Evolutionary conservation across 352 stramenopile species (phyloP).

Genomic region (Globisporangium nunn): DNA sequence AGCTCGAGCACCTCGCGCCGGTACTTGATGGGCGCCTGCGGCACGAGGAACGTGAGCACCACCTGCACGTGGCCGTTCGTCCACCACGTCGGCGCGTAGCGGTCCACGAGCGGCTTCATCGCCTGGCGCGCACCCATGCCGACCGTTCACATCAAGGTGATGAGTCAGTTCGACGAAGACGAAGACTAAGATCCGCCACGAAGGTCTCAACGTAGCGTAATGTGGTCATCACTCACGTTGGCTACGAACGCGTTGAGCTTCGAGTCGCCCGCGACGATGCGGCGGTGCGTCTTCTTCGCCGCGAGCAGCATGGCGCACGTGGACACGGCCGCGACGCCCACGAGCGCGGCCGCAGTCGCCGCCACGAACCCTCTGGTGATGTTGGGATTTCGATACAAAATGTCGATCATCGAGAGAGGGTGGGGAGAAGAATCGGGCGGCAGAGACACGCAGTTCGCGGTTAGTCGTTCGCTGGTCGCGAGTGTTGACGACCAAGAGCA

Average conservation of each 20-base stretch:
- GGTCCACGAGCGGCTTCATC: constrained; percentile 1
- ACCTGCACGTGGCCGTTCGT: constrained; percentile 69
- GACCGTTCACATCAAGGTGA: background rate
- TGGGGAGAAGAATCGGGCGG: background rate
- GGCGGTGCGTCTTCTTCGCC: constrained; percentile 4
- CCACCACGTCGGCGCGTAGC: constrained; percentile 69
- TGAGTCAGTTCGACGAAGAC: background rate
- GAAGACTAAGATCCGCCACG: background rate
- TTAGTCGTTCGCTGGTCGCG: too few species aligned
- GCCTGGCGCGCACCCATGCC: background rate
- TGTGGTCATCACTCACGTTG: background rate
- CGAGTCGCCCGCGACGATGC: constrained; percentile 12
- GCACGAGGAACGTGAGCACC: constrained; percentile 64
- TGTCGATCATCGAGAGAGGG: background rate
- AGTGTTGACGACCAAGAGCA: background rate
- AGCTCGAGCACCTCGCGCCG: constrained; percentile 48
- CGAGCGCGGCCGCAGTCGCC: background rate
- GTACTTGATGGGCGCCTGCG: constrained; percentile 46
- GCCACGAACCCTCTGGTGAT: background rate
- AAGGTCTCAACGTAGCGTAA: background rate
- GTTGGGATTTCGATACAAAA: background rate
- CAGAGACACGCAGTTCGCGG: background rate
- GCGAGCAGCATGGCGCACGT: constrained; percentile 5
- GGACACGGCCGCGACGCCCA: constrained; percentile 5
- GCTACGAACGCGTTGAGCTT: constrained; percentile 10